Percentiles rank a stretch among this genome's conserved stretches.
Conservation (phyloP, 179 eudicot genomes). For the Amaranthus tricolor region DNA sequence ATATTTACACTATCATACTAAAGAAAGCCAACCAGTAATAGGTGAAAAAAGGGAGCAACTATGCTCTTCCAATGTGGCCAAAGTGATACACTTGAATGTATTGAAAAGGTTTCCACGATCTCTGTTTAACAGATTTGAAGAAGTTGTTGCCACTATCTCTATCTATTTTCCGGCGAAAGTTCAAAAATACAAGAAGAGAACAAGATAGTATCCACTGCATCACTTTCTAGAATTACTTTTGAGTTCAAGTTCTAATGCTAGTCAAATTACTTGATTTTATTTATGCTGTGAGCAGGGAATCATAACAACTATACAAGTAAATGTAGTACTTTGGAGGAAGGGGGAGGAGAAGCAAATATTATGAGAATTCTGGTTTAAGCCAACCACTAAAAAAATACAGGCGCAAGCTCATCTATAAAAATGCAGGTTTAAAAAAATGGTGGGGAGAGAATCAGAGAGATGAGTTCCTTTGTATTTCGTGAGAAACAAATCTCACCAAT, state of each 20-base stretch:
- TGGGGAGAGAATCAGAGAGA: too few relatives aligned
- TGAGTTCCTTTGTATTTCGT: too few relatives aligned
- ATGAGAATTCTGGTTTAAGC: too few relatives aligned
- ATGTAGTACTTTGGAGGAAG: too few relatives aligned
- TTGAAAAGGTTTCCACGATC: neutral
- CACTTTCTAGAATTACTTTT: neutral
- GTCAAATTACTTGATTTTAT: neutral
- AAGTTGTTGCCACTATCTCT: neutral
- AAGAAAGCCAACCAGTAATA: neutral
- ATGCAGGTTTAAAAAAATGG: too few relatives aligned
- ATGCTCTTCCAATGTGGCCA: neutral
- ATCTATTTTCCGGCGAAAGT: neutral
- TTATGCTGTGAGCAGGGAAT: neutral
- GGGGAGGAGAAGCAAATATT: too few relatives aligned
- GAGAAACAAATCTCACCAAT: too few relatives aligned
- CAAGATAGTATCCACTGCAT: neutral
- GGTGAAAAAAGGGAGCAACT: neutral
- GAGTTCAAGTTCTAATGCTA: neutral
- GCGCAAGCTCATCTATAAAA: too few relatives aligned
- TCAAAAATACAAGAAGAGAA: neutral
- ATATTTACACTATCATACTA: too few relatives aligned
- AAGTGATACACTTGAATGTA: neutral
- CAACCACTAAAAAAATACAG: too few relatives aligned
- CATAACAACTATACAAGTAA: too few relatives aligned
- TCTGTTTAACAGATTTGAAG: neutral